Evolutionary conservation across 345 rosid genomes (phyloP), one percentile per base, ranked within the genome.

Genomic region (Citrus australasica): DNA sequence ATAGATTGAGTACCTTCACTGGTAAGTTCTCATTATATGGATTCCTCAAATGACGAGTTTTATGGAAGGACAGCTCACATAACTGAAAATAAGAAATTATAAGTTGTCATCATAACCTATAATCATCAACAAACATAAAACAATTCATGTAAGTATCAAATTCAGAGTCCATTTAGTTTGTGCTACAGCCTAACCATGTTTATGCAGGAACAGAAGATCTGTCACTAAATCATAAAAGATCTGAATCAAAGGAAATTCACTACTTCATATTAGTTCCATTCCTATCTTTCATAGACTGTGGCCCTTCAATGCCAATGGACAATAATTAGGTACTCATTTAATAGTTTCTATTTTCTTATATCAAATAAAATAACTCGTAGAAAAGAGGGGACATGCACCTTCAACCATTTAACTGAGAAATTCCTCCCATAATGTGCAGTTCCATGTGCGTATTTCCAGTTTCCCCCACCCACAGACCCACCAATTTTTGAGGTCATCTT

Each of bases 371-470:
- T 9, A 19, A 63, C 46, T 42, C 28, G 21, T 7, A 6, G 51
- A 22, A 56, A 63, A 22, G 5, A 8, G 8, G 56, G 63, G 67
- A 58, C 8, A 28, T 58, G 73, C 79, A 92, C 99, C 97, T 96
- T 96, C 82, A 97, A 88, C 99, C 99, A 97, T 86, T 97, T 94
- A 80, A 97, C 98, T 55, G 99, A 92, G 88, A 97, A 97, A 83
- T 97, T 97, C 65, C 98, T 86, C 77, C 98, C 99, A 82, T 92
- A 97, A 82, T 92, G 98, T 68, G 98, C 97, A 79, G 98, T 94
- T 86, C 99, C 99, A 83, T 97, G 99, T 32, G 93, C 98, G 85
- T 94, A 92, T 87, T 97, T 93, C 99, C 98, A 94, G 80, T 94
- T 96, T 51, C 99, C 99, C 56, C 98, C 97, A 81, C 89, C 89